Evolutionary conservation across 129 eudicot species (phyloP).

Genomic region (Apium graveolens): DNA sequence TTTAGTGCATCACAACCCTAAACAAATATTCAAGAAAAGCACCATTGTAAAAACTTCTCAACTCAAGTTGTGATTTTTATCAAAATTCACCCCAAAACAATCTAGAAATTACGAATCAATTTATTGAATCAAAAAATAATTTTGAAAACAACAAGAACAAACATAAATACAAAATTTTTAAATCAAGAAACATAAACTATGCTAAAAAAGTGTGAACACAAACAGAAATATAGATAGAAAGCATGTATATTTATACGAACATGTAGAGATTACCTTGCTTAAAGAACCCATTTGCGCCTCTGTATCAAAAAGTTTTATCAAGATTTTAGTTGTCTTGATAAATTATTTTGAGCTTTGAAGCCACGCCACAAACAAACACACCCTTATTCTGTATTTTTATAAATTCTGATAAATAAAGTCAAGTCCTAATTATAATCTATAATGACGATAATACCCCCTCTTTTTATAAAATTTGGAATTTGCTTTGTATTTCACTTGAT

Average conservation of each 20-base stretch:
- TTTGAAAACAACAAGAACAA: background rate
- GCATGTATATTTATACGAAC: background rate
- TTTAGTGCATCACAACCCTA: background rate
- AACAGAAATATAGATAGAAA: background rate
- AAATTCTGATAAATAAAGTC: too few species aligned
- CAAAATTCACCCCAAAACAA: background rate
- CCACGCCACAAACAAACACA: constrained; percentile 2
- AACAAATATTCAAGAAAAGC: background rate
- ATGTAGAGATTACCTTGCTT: constrained; percentile 2
- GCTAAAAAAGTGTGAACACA: background rate
- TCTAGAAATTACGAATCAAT: background rate
- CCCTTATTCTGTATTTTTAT: background rate
- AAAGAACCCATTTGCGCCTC: constrained; percentile 1
- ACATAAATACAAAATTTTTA: background rate
- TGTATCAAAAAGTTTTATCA: background rate
- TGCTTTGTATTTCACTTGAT: background rate
- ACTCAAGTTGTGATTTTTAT: background rate
- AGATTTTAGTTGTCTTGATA: background rate
- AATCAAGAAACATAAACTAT: background rate
- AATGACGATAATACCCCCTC: background rate
- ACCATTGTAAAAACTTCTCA: background rate
- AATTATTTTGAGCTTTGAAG: background rate
- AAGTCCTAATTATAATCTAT: background rate
- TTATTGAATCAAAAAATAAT: background rate
- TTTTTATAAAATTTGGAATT: background rate